Evolutionary conservation across 495 filamentous ascomycete genomes (phyloP).

Genomic region (Lophium mytilinum): DNA sequence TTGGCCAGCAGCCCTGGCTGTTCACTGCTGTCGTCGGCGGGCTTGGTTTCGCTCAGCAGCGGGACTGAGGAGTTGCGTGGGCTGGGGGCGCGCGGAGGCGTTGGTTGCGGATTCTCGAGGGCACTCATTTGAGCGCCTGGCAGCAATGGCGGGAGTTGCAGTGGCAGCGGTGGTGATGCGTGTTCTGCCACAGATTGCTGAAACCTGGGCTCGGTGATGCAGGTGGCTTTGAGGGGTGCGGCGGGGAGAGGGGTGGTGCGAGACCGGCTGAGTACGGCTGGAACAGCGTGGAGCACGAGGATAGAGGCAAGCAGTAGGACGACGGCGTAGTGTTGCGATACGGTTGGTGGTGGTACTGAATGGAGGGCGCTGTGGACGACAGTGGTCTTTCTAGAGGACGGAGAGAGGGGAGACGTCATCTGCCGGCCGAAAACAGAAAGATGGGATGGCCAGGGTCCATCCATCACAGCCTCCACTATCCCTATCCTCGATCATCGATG

Average conservation of each 20-base stretch:
- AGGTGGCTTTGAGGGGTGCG: conserved; percentile 1
- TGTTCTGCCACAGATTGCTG: background rate
- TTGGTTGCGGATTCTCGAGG: conserved; percentile 4
- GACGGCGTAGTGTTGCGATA: no score
- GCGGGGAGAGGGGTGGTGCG: background rate
- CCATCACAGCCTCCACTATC: no score
- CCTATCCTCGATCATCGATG: no score
- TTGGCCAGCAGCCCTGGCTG: conserved; percentile 19
- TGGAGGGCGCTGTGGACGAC: no score
- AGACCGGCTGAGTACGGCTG: background rate
- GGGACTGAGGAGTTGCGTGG: conserved; percentile 7
- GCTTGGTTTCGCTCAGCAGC: conserved; percentile 8
- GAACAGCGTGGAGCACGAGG: no score
- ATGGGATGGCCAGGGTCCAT: no score
- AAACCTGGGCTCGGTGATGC: conserved; percentile 2
- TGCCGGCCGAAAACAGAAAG: no score
- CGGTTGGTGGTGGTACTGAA: no score
- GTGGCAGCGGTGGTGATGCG: background rate
- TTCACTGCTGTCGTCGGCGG: conserved; percentile 2
- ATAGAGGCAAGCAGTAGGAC: no score
- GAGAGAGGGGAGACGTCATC: no score
- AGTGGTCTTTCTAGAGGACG: no score
- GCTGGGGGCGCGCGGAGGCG: conserved; percentile 4
- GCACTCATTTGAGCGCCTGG: conserved; percentile 19
- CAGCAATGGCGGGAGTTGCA: background rate